Evolutionary conservation across 1,284 basidiomycete genomes (phyloP).

Genomic region (Cryptococcus depauperatus): DNA sequence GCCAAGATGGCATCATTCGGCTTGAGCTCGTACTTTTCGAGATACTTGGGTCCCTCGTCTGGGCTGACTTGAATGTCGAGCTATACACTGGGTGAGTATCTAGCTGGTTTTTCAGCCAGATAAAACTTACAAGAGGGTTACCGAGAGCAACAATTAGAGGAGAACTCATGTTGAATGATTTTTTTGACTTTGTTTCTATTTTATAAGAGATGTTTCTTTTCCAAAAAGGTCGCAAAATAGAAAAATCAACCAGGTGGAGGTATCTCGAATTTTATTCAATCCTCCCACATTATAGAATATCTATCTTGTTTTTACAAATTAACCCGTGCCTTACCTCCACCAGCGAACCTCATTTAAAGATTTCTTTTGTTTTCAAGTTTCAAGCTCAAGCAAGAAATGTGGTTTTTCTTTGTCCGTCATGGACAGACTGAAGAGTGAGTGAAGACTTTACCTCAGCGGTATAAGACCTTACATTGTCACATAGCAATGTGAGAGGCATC

Average conservation of each 20-base stretch:
- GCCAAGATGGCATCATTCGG: constrained; percentile 96
- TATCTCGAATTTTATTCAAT: no score
- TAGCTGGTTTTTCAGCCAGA: not conserved
- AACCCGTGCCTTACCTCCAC: no score
- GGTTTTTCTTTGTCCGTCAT: constrained; percentile 35
- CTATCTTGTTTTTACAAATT: no score
- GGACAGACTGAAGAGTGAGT: constrained; percentile 42
- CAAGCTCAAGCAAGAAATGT: constrained; percentile 19
- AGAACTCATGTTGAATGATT: no score
- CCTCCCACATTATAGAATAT: no score
- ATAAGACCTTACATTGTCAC: not conserved
- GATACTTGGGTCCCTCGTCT: constrained; percentile 64
- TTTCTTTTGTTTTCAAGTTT: no score
- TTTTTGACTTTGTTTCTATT: no score
- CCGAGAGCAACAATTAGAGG: constrained; percentile 67
- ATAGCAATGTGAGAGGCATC: constrained; percentile 36
- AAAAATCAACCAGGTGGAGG: no score
- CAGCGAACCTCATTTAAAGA: no score
- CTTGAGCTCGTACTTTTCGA: constrained; percentile 87
- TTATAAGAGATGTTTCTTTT: no score
- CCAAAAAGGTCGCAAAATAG: no score
- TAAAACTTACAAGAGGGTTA: constrained; percentile 59
- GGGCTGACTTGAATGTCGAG: constrained; percentile 75
- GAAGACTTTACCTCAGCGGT: not conserved
- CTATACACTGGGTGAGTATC: constrained; percentile 13